Evolutionary conservation across 768 basidiomycete species (phyloP), one percentile per base, ranked within the genome.

Genomic region (Phanerochaete carnosa): DNA sequence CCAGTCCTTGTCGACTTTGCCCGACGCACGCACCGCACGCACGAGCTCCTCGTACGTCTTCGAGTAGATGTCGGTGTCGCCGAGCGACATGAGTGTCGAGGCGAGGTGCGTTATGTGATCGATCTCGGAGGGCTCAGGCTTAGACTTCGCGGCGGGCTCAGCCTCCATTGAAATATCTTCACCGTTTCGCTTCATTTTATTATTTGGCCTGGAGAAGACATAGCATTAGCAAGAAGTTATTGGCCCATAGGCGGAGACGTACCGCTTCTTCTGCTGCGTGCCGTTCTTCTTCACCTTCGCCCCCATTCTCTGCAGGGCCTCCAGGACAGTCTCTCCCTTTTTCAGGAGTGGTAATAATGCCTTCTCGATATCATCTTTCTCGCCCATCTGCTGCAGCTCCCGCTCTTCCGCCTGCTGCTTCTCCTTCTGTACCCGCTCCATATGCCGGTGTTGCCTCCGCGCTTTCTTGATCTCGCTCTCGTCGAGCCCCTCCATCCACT

Each of bases 401-500:
- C 78, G 79, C 72, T 92, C 90, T 72, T 95, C 90, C 1, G 86
- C 86, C 66, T 81, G 76, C 61, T 86, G 79, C 69, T 83, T 86
- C 69, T 89, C 84, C 73, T 71, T 80, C 73, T 94, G 89, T 63
- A 81, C 74, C 66, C 83, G 84, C 66, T 94, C 92, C 65, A 87
- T 86, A 59, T 85, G 83, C 60, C 85, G 82, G 73, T 96, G 94
- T 55, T 82, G 83, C 61, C 82, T 83, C 37, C 89, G 75, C 25
- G 96, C 95, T 63, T 82, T 80, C 75, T 89, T 90, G 66, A 99
- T 96, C 64, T 89, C 92, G 61, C 79, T 80, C 68, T 96, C 94
- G 67, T 88, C 89, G 35, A 95, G 65, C 1, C 86, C 88, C n/a
- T 94, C 92, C 85, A 99, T 90, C 97, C 97, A 99, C 33, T 84